phyloP scores from a whole-genome alignment of 75 land plant genomes.

The Pinus tabuliformis region DNA sequence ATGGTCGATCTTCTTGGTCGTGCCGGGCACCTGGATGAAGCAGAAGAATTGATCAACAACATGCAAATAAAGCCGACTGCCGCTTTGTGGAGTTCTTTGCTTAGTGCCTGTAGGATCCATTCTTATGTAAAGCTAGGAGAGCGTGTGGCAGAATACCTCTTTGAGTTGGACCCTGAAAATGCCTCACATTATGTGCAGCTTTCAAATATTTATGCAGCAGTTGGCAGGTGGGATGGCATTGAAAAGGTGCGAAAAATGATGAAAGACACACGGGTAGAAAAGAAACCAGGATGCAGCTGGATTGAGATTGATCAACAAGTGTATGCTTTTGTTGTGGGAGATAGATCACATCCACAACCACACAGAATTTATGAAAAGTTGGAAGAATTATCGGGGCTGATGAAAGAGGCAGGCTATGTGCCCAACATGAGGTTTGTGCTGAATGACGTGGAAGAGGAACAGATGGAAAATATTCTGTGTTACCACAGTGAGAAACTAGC shows the following conservation, averaged over 20 bases:
- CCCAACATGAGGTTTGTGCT: constrained; percentile 7
- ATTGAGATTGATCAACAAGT: constrained; percentile 9
- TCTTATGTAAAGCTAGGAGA: constrained; percentile 17
- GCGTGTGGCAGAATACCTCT: constrained; percentile 13
- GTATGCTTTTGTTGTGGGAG: constrained; percentile 12
- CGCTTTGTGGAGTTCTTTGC: constrained; percentile 19
- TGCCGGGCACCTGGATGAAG: constrained; percentile 18
- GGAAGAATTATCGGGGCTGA: background rate
- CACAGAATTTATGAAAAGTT: constrained; percentile 12
- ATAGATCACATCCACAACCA: constrained; percentile 13
- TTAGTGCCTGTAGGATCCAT: constrained; percentile 18
- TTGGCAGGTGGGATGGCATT: constrained; percentile 8
- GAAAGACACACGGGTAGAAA: constrained; percentile 2
- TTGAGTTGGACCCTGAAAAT: constrained; percentile 12
- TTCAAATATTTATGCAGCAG: constrained; percentile 16
- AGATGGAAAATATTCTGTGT: constrained; percentile 7
- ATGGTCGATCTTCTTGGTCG: constrained; percentile 34
- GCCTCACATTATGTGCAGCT: constrained; percentile 7
- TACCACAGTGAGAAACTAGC: constrained; percentile 2
- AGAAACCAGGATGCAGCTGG: constrained; percentile 11
- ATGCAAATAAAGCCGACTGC: constrained; percentile 8
- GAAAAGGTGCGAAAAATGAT: constrained; percentile 11
- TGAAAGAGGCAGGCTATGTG: constrained; percentile 12
- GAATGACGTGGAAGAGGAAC: constrained; percentile 17
- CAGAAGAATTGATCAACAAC: constrained; percentile 11